A percentile compares a stretch with the other conserved stretches of the same genome.
Conservation (phyloP, 441 rosid genomes). For the Adansonia madagascariensis region DNA sequence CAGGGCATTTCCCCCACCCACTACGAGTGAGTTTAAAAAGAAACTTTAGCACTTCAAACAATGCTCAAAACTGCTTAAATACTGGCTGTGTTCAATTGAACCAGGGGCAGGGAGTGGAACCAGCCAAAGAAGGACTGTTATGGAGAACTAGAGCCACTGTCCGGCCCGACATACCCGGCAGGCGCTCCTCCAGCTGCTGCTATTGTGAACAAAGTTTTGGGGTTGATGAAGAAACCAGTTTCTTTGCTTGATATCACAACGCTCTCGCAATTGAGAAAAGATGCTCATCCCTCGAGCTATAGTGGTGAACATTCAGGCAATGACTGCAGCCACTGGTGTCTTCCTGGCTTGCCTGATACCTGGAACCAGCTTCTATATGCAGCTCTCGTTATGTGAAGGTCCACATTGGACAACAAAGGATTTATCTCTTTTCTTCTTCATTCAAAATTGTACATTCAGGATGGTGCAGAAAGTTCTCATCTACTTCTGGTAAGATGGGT, state of each 20-base stretch:
- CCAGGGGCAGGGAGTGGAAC: slow-evolving; percentile 69
- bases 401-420: slow-evolving; percentile 19
- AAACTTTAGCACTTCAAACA: neutral
- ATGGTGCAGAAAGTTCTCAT: slow-evolving; percentile 22
- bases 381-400: slow-evolving; percentile 63
- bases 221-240: slow-evolving; percentile 49
- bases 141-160: slow-evolving; percentile 54
- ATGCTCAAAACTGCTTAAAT: neutral
- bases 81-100: neutral
- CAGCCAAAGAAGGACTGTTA: slow-evolving; percentile 51
- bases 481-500: slow-evolving; percentile 17
- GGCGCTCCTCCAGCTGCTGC: slow-evolving; percentile 55
- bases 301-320: slow-evolving; percentile 43
- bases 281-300: slow-evolving; percentile 68
- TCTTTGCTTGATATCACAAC: slow-evolving; percentile 67
- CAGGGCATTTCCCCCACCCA: slow-evolving; percentile 84
- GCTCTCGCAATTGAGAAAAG: slow-evolving; percentile 66
- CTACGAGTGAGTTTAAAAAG: slow-evolving; percentile 48
- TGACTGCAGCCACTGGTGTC: slow-evolving; percentile 81
- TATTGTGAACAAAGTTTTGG: slow-evolving; percentile 50
- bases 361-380: slow-evolving; percentile 79
- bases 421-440: slow-evolving; percentile 14
- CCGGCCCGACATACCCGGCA: slow-evolving; percentile 60
- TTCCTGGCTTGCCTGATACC: slow-evolving; percentile 77
- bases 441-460: slow-evolving; percentile 29